Evolutionary conservation across 352 stramenopile genomes (phyloP), one percentile per base, ranked within the genome.

Genomic region (Phytophthora kernoviae): DNA sequence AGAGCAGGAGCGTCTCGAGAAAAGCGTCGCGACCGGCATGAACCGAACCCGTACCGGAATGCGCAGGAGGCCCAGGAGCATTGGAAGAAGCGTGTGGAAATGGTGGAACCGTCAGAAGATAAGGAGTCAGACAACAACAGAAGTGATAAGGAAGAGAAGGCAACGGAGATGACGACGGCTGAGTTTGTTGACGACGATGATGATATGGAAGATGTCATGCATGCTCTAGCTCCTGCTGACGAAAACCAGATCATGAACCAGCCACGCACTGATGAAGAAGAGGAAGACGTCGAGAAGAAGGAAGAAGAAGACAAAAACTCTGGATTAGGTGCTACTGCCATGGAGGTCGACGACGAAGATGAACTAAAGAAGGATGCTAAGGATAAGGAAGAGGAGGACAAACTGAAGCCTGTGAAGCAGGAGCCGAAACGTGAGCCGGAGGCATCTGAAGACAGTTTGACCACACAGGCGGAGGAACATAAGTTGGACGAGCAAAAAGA

Each of bases 41-140:
- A 96, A 59, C 93, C 96, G 9, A 99, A 99, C 67, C 96, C 96
- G 54, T 98, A 98, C 49, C 88, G 93, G 12, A 95, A 97, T 64
- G 90, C 96, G 30, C 96, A 97, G 43, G 96, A 98, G 59, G 95
- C 96, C 2, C 84, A 97, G 61, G 94, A 99, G 60, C 97, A 98
- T 60, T 99, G 98, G 98, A 96, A 98, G 60, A 87, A 95, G 46
- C 96, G 96, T 45, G 84, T 99, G 7, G 96, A 94, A 49, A 92
- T 92, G 79, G 76, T 91, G 21, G 70, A 94, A 61, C 79, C 67
- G 7, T 55, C 73, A 26, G 76, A 80, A 9, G 74, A 87, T 11
- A 60, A 68, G 50, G 42, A 75, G 10, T 14, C 52, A 60, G 58
- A 59, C n/a, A 85, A 60, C 27, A 73, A 80, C 18, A 65, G 54